phyloP scores from a whole-genome alignment of 140 eudicot species.

The Stevia rebaudiana region DNA sequence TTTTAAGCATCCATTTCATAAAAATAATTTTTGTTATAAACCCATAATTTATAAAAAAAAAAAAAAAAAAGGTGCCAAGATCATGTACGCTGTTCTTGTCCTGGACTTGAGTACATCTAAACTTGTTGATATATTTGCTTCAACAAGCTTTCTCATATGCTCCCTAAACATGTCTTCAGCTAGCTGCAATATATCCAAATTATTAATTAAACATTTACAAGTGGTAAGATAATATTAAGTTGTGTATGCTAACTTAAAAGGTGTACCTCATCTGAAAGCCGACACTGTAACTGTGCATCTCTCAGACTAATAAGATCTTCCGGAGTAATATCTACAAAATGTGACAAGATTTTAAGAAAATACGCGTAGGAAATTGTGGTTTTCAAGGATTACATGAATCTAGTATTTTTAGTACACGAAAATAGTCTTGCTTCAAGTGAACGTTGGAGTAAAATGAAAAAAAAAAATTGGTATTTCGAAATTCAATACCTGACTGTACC shows the following conservation, averaged over 20 bases:
- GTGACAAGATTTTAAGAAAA: conserved; percentile 15
- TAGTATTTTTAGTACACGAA: background rate
- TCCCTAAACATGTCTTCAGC: conserved; percentile 86
- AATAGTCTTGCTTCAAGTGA: conserved; percentile 1
- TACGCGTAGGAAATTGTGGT: background rate
- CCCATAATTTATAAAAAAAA: background rate
- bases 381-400: conserved; percentile 1
- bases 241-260: background rate
- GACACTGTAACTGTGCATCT: conserved; percentile 69
- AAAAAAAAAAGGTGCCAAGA: conserved; percentile 11
- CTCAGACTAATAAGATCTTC: conserved; percentile 64
- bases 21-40: background rate
- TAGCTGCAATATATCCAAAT: conserved; percentile 47
- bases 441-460: background rate
- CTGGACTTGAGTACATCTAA: conserved; percentile 59
- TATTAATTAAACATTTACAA: conserved; percentile 8
- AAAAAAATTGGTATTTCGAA: background rate
- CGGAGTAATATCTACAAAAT: conserved; percentile 53
- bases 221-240: background rate
- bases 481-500: background rate
- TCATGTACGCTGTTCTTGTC: conserved; percentile 61
- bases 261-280: conserved; percentile 87
- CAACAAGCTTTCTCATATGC: conserved; percentile 74
- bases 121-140: conserved; percentile 63
- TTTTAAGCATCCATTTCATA: conserved; percentile 3